Base-by-base conservation (phyloP, 129 eudicot genomes). In the Saposhnikovia divaricata region DNA sequence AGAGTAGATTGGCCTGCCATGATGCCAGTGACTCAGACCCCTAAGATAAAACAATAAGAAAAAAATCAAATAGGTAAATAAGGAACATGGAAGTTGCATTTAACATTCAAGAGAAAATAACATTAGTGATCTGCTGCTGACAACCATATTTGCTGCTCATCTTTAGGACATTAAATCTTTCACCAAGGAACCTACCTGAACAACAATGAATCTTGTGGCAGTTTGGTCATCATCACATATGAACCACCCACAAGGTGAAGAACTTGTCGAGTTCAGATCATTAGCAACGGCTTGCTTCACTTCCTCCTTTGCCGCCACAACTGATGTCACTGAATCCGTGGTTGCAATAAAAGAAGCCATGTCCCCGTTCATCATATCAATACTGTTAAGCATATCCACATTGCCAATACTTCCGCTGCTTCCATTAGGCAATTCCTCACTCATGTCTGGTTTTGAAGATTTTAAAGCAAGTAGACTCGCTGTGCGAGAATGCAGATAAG, bases 251-350 rank as follows among this genome's bases (percentile, higher is more conserved):
- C 97, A 95, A 28, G 99, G 99, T 1, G 96, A 89, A 42, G 96
- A 91, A 76, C 74, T 86, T 78, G 80, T 80, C 8, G 99, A 95
- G 76, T 85, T 95, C 71, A 95, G 79, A 87, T 95, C 96, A 87
- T 92, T 93, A 3, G 95, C 97, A 76, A 95, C 99, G 42, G 97
- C 99, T 79, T 95, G 99, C 85, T 95, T 95, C 45, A 95, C 96
- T 87, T 95, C 99, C 85, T 95, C 99, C 80, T 95, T 90, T 4
- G 98, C 97, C 18, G 94, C 97, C 53, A 95, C 98, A 23, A 95
- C 98, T 50, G 97, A 88, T 19, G 98, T 90, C 65, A 94, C 96
- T 9, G 97, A 89, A 79, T 90, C 96, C 6, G 97, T 94, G 79
- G 98, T 86, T 23, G 93, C 98, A 95, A 93, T 91, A 28, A 91